Evolutionary conservation across 164 flowering plant genomes (phyloP).

Genomic region (Akebia trifoliata): DNA sequence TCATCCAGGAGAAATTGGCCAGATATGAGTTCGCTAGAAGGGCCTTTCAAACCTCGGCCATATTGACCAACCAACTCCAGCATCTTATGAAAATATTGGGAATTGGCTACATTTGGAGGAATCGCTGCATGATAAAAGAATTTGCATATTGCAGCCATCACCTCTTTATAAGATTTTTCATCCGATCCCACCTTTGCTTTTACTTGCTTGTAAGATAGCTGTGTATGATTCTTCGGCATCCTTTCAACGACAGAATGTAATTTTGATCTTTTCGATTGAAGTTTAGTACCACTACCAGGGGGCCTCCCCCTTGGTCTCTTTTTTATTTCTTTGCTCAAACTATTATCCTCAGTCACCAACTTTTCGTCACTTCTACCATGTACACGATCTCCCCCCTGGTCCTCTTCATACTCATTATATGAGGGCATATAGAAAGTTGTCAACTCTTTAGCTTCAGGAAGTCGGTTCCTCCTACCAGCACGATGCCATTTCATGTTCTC

Average conservation of each 20-base stretch:
- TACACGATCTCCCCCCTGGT: slow-evolving; percentile 35
- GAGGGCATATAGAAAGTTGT: slow-evolving; percentile 38
- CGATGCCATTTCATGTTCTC: slow-evolving; percentile 83
- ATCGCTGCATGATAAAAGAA: slow-evolving; percentile 73
- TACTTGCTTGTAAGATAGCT: slow-evolving; percentile 24
- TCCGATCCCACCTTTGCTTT: slow-evolving; percentile 27
- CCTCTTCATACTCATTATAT: slow-evolving; percentile 49
- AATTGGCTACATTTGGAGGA: slow-evolving; percentile 51
- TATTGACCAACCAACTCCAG: slow-evolving; percentile 65
- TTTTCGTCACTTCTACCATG: slow-evolving; percentile 28
- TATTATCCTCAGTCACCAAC: slow-evolving; percentile 31
- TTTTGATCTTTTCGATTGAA: slow-evolving; percentile 33
- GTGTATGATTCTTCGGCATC: slow-evolving; percentile 25
- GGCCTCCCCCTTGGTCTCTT: slow-evolving; percentile 31
- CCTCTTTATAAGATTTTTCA: slow-evolving; percentile 46
- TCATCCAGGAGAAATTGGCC: slow-evolving; percentile 66
- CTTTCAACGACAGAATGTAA: slow-evolving; percentile 38
- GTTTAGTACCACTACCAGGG: slow-evolving; percentile 31
- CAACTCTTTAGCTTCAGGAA: slow-evolving; percentile 45
- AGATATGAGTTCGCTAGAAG: slow-evolving; percentile 48
- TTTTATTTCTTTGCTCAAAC: slow-evolving; percentile 29
- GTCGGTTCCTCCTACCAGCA: slow-evolving; percentile 50
- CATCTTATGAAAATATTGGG: slow-evolving; percentile 70
- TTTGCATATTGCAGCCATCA: slow-evolving; percentile 54
- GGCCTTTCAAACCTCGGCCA: slow-evolving; percentile 54